Conservation (phyloP, 768 basidiomycete genomes). For the Paxillus involutus region DNA sequence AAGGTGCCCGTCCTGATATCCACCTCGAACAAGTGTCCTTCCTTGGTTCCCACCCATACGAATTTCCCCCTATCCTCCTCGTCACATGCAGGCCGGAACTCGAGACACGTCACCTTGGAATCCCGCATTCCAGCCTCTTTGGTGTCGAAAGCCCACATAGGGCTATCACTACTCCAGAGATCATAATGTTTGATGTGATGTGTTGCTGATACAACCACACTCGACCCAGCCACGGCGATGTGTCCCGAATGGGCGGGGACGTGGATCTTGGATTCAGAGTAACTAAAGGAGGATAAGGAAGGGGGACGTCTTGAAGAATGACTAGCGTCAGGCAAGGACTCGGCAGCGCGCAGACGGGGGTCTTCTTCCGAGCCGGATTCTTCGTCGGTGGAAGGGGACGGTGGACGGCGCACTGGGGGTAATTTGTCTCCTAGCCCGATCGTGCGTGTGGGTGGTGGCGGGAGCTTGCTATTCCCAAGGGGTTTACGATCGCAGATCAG, state of each 20-base stretch:
- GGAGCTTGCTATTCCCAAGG: constrained; percentile 41
- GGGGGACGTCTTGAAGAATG: constrained; percentile 60
- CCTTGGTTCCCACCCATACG: constrained; percentile 89
- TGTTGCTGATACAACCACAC: constrained; percentile 55
- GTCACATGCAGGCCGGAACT: constrained; percentile 58
- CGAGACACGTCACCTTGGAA: constrained; percentile 71
- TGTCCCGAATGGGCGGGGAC: constrained; percentile 54
- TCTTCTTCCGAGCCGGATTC: constrained; percentile 67
- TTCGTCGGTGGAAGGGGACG: constrained; percentile 44
- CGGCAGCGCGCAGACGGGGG: constrained; percentile 41
- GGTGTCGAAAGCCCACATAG: constrained; percentile 54
- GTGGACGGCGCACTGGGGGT: constrained; percentile 55
- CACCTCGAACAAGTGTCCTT: constrained; percentile 83
- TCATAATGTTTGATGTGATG: constrained; percentile 68
- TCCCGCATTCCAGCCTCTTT: constrained; percentile 67
- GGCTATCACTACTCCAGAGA: constrained; percentile 45
- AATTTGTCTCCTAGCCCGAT: constrained; percentile 71
- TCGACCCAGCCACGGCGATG: constrained; percentile 55
- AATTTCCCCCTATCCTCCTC: constrained; percentile 55
- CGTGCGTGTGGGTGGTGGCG: constrained; percentile 74
- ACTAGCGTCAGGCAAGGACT: constrained; percentile 67
- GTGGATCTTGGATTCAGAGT: constrained; percentile 50
- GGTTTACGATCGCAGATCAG: constrained; percentile 24
- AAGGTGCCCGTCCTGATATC: constrained; percentile 65
- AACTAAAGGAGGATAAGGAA: constrained; percentile 27